Evolutionary conservation across 805 yeast genomes (phyloP).

Genomic region (Candida ascalaphidarum): DNA sequence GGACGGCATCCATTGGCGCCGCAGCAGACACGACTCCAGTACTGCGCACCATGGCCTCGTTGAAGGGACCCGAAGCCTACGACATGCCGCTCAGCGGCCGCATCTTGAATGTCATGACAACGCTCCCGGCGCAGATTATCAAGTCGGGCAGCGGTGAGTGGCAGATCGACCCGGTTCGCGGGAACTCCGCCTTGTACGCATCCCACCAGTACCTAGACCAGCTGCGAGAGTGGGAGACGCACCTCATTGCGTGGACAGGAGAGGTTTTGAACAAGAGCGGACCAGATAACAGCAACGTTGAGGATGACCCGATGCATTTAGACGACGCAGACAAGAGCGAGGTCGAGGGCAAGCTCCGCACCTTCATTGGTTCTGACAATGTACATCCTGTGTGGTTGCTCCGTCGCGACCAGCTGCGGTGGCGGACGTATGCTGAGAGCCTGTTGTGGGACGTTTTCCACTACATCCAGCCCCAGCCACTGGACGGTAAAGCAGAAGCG

Average conservation of each 20-base stretch:
- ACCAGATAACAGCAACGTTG: constrained; percentile 7
- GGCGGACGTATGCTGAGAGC: constrained; percentile 88
- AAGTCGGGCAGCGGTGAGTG: constrained; percentile 32
- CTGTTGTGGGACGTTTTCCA: constrained; percentile 93
- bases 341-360: constrained; percentile 40
- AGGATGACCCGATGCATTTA: constrained; percentile 47
- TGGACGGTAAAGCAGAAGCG: constrained; percentile 61
- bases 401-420: constrained; percentile 67
- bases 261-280: constrained; percentile 44
- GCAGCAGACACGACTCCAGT: no score
- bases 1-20: no score
- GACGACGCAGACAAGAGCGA: constrained; percentile 45
- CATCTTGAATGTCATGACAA: constrained; percentile 58
- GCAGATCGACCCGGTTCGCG: constrained; percentile 61
- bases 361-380: constrained; percentile 37
- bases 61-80: constrained; percentile 15
- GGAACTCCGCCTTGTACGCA: constrained; percentile 79
- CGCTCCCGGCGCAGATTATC: constrained; percentile 55
- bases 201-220: constrained; percentile 57
- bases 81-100: constrained; percentile 50
- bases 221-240: constrained; percentile 78
- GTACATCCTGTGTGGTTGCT: constrained; percentile 87
- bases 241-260: constrained; percentile 93
- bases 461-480: constrained; percentile 73
- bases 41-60: no score